phyloP scores from a whole-genome alignment of 176 grass and related monocot genomes.

The Avena eriantha region DNA sequence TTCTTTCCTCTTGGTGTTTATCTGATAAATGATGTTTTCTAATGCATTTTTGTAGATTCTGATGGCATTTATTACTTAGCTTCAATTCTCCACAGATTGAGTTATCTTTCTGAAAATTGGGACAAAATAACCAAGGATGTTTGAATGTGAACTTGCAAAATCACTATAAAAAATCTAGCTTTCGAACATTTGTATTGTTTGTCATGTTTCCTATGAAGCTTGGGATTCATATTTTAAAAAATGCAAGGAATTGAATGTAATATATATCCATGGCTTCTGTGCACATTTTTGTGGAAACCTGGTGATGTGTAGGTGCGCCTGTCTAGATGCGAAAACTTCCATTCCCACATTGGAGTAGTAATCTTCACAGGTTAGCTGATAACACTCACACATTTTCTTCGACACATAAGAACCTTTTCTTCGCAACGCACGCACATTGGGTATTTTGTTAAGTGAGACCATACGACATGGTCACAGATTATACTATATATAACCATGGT shows the following conservation, averaged over 20 bases:
- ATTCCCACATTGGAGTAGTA: not conserved
- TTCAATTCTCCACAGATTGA: not conserved
- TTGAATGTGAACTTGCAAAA: not conserved
- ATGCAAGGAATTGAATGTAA: not conserved
- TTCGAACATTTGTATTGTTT: too few relatives aligned
- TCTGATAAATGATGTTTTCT: not conserved
- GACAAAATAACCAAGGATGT: not conserved
- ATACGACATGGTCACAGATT: conserved; percentile 7
- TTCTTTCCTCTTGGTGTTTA: not conserved
- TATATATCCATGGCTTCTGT: not conserved
- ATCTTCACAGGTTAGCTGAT: not conserved
- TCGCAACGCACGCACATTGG: not conserved
- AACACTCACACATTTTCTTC: not conserved
- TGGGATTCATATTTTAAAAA: too few relatives aligned
- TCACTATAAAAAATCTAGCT: too few relatives aligned
- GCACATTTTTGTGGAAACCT: not conserved
- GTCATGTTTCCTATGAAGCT: too few relatives aligned
- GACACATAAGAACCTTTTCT: not conserved
- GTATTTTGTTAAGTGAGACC: not conserved
- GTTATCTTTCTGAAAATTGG: not conserved
- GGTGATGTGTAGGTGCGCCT: not conserved
- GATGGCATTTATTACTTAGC: not conserved
- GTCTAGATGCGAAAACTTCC: not conserved
- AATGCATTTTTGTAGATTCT: not conserved
- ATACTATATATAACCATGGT: conserved; percentile 30